Evolutionary conservation across 2,329 filamentous ascomycete species (phyloP), one percentile per base, ranked within the genome.

Genomic region (Eurotiales sp.): DNA sequence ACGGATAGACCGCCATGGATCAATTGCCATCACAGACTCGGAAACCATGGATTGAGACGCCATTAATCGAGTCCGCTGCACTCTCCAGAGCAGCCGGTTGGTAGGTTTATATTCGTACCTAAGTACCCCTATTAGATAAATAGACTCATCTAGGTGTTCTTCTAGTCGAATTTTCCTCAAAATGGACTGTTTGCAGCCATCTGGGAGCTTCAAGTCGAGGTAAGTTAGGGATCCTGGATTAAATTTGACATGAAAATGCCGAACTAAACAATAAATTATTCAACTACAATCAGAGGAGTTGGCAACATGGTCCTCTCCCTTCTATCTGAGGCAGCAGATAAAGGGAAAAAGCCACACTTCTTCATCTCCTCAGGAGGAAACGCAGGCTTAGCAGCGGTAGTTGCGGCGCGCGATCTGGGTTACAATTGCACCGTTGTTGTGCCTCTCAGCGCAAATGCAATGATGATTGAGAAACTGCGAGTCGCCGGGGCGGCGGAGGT

Each of bases 361-460:
- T 92, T 87, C 75, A 86, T 78, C 64, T 87, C 85, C 17, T 87
- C 82, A 1, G 88, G 86, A 44, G 89, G 89, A 50, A 95, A 95
- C 64, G 89, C 89, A 2, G 89, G 89, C 1, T 80, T 95, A 1
- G 89, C 88, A 1, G 88, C 86, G 60, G 86, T 88, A 2, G 81
- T 82, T 37, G 86, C 88, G 0, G 85, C 88, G 3, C 72, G 75
- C n/a, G 74, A 81, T 4, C 76, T 92, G 6, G 70, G 74, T 27
- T 75, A 78, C 17, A 78, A 80, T 1, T 83, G 82, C 61, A 90
- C 87, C 2, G 84, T 95, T 53, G 84, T 90, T 43, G 82, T 91
- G 1, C 87, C 88, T 0, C 65, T 73, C 19, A 75, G 73, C 17
- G 87, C 86, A 0, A 81, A 83, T 15, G 72, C 79, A 0, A 65